Evolutionary conservation across 129 eudicot species (phyloP).

Genomic region (Arctium minus): DNA sequence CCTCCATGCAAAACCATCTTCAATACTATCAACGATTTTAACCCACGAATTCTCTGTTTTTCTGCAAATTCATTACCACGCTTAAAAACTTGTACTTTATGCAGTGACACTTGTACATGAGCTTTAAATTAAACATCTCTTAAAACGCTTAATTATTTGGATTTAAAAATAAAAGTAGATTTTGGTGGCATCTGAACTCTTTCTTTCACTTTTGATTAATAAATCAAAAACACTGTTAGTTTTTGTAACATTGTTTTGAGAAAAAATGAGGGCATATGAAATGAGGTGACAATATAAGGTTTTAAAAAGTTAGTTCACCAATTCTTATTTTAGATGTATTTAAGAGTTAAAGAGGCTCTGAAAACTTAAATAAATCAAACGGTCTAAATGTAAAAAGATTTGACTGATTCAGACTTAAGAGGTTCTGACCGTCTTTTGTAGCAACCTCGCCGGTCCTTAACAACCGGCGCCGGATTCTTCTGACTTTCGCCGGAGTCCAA

Average conservation of each 20-base stretch:
- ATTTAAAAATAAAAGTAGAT: not conserved
- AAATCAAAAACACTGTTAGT: no score
- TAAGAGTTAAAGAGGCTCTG: no score
- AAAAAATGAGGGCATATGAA: no score
- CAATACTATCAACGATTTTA: slow-evolving; percentile 20
- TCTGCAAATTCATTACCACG: slow-evolving; percentile 20
- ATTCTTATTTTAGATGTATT: no score
- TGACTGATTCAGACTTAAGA: no score
- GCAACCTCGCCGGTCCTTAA: slow-evolving; percentile 56
- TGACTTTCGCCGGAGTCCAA: slow-evolving; percentile 28
- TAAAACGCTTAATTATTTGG: not conserved
- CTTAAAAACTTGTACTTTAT: not conserved
- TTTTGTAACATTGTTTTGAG: no score
- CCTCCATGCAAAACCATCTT: slow-evolving; percentile 66
- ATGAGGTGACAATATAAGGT: no score
- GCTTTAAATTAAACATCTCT: not conserved
- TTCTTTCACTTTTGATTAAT: no score
- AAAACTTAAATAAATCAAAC: no score
- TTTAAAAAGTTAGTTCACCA: no score
- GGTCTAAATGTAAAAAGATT: no score
- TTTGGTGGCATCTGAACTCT: no score
- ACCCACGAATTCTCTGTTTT: slow-evolving; percentile 29
- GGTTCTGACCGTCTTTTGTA: slow-evolving; percentile 41
- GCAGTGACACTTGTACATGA: not conserved
- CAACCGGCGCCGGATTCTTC: slow-evolving; percentile 9